Evolutionary conservation across 257 asterid species (phyloP).

Genomic region (Ophiorrhiza pumila): DNA sequence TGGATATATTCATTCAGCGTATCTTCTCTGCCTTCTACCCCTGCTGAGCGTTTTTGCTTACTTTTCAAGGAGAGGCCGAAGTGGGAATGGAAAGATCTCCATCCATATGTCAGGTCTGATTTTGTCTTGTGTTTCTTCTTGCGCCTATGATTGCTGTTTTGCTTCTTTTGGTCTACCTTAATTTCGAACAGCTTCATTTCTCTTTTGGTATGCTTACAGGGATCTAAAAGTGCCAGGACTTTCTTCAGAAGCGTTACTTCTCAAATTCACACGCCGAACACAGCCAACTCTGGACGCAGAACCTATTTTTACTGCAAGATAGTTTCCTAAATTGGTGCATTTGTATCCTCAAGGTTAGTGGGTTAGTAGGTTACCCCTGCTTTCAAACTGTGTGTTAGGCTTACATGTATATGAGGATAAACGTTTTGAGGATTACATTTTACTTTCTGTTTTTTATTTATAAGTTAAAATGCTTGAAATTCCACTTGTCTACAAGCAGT

Average conservation of each 20-base stretch:
- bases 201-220: slow-evolving; percentile 35
- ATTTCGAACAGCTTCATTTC: not conserved
- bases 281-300: slow-evolving; percentile 70
- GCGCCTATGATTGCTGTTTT: not conserved
- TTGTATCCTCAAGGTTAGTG: not conserved
- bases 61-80: slow-evolving; percentile 62
- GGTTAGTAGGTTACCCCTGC: not conserved
- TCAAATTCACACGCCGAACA: slow-evolving; percentile 75
- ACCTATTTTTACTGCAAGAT: slow-evolving; percentile 85
- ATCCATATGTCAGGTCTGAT: slow-evolving; percentile 73
- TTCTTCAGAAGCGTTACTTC: slow-evolving; percentile 81
- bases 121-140: slow-evolving; percentile 1
- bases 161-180: slow-evolving; percentile 7
- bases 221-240: slow-evolving; percentile 89
- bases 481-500: no score
- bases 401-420: not conserved
- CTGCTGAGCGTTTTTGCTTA: slow-evolving; percentile 59
- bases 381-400: not conserved
- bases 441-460: not conserved
- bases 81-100: slow-evolving; percentile 94
- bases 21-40: slow-evolving; percentile 69
- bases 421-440: not conserved
- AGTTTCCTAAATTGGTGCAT: slow-evolving; percentile 4
- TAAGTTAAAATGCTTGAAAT: no score
- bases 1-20: slow-evolving; percentile 64